A percentile compares a stretch with the other conserved stretches of the same genome.
Evolutionary conservation across 164 flowering plant genomes (phyloP).

Genomic region (Kingdonia uniflora): DNA sequence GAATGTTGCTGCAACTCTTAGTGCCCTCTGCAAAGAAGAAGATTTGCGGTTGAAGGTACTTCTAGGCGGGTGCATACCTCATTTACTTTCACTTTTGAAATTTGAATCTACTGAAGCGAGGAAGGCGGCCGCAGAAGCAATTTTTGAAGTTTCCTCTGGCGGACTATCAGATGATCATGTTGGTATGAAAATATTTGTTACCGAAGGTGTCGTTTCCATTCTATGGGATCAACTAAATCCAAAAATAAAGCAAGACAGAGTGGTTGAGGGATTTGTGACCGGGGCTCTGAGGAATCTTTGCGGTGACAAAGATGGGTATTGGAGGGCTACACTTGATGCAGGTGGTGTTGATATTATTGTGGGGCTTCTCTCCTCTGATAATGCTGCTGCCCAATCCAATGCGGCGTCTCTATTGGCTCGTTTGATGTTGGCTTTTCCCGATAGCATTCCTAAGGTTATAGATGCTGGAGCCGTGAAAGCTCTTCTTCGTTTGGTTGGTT

Average conservation of each 20-base stretch:
- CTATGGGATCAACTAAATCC: slow-evolving; percentile 79
- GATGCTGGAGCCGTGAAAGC: slow-evolving; percentile 64
- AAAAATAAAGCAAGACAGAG: slow-evolving; percentile 59
- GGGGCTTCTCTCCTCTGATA: slow-evolving; percentile 66
- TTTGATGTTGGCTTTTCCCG: slow-evolving; percentile 57
- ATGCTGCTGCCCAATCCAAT: slow-evolving; percentile 68
- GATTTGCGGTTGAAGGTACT: slow-evolving; percentile 75
- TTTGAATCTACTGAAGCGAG: slow-evolving; percentile 58
- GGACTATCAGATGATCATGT: slow-evolving; percentile 80
- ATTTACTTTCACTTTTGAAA: slow-evolving; percentile 68
- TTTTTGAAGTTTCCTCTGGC: slow-evolving; percentile 76
- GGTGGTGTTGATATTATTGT: slow-evolving; percentile 82
- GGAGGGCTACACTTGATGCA: slow-evolving; percentile 70
- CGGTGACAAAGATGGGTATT: slow-evolving; percentile 74
- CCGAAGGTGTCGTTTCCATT: slow-evolving; percentile 83
- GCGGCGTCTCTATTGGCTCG: slow-evolving; percentile 94
- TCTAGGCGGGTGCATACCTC: slow-evolving; percentile 87
- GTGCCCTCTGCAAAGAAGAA: slow-evolving; percentile 64
- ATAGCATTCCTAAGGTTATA: slow-evolving; percentile 70
- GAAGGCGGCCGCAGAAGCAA: slow-evolving; percentile 85
- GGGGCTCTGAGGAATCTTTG: slow-evolving; percentile 88
- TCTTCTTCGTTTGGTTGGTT: slow-evolving; percentile 49
- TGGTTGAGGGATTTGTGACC: slow-evolving; percentile 73
- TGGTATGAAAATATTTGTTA: slow-evolving; percentile 77
- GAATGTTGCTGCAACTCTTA: slow-evolving; percentile 62